Evolutionary conservation across 441 rosid species (phyloP), one percentile per base, ranked within the genome.

Genomic region (Eruca vesicaria): DNA sequence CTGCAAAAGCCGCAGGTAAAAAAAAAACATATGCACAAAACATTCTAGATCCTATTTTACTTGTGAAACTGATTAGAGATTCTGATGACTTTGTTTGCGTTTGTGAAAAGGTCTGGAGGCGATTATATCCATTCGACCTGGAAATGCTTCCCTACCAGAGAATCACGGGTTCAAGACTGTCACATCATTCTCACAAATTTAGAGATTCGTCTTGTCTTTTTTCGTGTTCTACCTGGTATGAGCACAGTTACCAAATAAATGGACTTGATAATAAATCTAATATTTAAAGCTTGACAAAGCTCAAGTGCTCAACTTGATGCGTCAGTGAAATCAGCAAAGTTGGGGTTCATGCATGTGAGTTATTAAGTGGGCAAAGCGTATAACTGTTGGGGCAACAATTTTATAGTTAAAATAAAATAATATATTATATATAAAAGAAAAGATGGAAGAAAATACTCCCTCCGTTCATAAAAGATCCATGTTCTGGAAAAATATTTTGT

Each of bases 1-100:
- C 98, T 68, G 96, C 98, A 69, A 88, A 84, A 81, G 86, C 86
- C 14, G 97, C 98, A 87, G 98, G 97, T 90, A 87, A 65, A 1
- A 45, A 53, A 31, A 56, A n/a, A n/a, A n/a, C n/a, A n/a, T n/a
- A n/a, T n/a, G n/a, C n/a, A n/a, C n/a, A n/a, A n/a, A 26, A 48
- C 72, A 50, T 59, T 65, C 45, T 26, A 10, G 20, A 3, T 56
- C 18, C 56, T 35, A 3, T 15, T 66, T 77, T 61, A 52, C 68
- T 69, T 38, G 56, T 53, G 33, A 23, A 73, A 41, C 45, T 19
- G 0, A 14, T 61, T 9, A 19, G 12, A 71, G 48, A 19, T 56
- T 43, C 11, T 62, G 50, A 29, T 38, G 62, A 72, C 57, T 16
- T 80, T 45, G 50, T 66, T 28, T 16, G 41, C 52, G 53, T 19